Conservation (phyloP, 768 basidiomycete species). For the Chalciporus pseudorubinellus region DNA sequence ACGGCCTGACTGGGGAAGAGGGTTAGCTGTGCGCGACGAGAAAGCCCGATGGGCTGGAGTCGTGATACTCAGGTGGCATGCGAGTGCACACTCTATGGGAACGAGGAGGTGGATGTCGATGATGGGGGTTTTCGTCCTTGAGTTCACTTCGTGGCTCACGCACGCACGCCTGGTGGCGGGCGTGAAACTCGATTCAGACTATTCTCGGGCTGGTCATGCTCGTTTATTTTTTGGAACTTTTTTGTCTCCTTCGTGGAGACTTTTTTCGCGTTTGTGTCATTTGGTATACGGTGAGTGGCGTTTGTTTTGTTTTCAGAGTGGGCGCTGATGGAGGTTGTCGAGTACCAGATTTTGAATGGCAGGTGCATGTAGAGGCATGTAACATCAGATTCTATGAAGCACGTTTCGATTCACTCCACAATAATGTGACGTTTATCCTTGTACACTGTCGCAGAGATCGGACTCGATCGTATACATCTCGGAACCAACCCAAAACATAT, state of each 20-base stretch:
- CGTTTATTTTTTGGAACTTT: constrained; percentile 12
- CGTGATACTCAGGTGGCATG: neutral
- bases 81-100: constrained; percentile 15
- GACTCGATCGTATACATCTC: no score
- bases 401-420: neutral
- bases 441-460: no score
- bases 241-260: constrained; percentile 18
- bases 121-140: constrained; percentile 16
- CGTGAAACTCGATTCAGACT: constrained; percentile 36
- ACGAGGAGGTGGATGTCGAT: constrained; percentile 16
- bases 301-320: neutral
- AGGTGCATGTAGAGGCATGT: neutral
- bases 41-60: neutral
- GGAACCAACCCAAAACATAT: neutral
- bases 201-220: constrained; percentile 27
- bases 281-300: neutral
- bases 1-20: neutral
- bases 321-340: neutral
- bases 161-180: neutral
- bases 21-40: neutral
- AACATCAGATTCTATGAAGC: neutral
- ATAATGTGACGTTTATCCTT: neutral
- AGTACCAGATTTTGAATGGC: neutral
- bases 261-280: neutral
- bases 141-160: constrained; percentile 30